A percentile compares a stretch with the other conserved stretches of the same genome.
Evolutionary conservation across 1,284 basidiomycete species (phyloP).

Genomic region (Mycosarcoma mackinlayi): DNA sequence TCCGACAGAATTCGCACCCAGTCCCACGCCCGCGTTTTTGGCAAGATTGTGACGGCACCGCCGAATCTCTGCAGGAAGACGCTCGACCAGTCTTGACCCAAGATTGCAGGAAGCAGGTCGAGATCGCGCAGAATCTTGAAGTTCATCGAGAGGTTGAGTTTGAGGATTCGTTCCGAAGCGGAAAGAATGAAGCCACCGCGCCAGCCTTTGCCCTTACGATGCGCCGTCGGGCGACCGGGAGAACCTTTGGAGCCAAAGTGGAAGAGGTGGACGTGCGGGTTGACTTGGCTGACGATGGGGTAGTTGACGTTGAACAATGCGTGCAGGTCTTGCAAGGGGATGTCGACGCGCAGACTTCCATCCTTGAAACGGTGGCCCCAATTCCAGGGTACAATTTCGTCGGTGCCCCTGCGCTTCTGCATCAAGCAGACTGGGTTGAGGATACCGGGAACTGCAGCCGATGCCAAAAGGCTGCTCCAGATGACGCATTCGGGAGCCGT

Average conservation of each 20-base stretch:
- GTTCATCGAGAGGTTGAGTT: constrained; percentile 64
- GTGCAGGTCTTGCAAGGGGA: constrained; percentile 90
- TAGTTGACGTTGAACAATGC: constrained; percentile 80
- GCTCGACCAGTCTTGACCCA: constrained; percentile 65
- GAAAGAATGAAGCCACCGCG: constrained; percentile 86
- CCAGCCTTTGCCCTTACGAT: constrained; percentile 83
- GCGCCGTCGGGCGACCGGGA: constrained; percentile 90
- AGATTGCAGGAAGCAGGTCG: constrained; percentile 60
- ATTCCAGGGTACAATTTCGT: constrained; percentile 88
- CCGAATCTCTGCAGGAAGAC: constrained; percentile 65
- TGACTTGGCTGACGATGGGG: constrained; percentile 93
- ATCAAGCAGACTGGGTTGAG: constrained; percentile 80
- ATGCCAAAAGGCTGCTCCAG: constrained; percentile 71
- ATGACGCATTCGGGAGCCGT: constrained; percentile 87
- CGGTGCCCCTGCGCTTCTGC: constrained; percentile 84
- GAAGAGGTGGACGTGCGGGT: constrained; percentile 98
- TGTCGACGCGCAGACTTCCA: constrained; percentile 77
- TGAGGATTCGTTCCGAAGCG: constrained; percentile 68
- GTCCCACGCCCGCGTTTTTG: constrained; percentile 61
- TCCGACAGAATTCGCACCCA: constrained; percentile 64
- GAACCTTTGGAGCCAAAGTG: constrained; percentile 95
- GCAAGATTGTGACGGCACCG: constrained; percentile 65
- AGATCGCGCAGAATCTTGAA: constrained; percentile 67
- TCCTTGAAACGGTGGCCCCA: constrained; percentile 75
- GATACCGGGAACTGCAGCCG: constrained; percentile 65